Base-by-base conservation (phyloP, 2,329 filamentous ascomycete genomes). In the Talaromyces sp. region DNA sequence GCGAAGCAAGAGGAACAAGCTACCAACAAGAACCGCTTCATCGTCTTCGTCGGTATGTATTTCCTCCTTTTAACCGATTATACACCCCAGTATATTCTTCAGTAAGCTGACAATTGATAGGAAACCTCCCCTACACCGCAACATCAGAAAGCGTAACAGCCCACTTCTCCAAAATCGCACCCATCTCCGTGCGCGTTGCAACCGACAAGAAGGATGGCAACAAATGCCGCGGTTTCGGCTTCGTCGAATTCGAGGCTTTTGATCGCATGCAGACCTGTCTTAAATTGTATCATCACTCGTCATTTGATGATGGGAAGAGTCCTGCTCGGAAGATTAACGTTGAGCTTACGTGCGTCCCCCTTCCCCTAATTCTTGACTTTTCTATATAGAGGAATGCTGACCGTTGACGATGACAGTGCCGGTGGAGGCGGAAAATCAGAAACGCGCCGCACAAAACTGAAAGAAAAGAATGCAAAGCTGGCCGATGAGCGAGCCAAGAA, bases 231-330 rank as follows among this genome's bases (percentile, higher is more conserved):
- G 91, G 92, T 41, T 90, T 90, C 72, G 92, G 91, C 6, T 96
- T 97, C 77, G 83, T 98, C 71, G 94, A 98, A 78, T 98, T 97
- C 75, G 88, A 88, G 69, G 85, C 88, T 70, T 96, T 89, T 79
- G 90, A 93, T 78, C 87, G 90, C 74, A 96, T 97, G 92, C 91
- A 96, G 83, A 95, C 92, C 37, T 96, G 92, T 74, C 84, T 98
- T 67, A 91, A 93, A 78, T 87, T 92, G 69, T 94, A 94, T 80
- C 93, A 98, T 80, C 93, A 97, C 80, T 90, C 87, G 66, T 84
- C 85, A 68, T 96, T 97, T 75, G 81, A 87, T 66, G 84, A 85
- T 62, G 81, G 81, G 43, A 81, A 80, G 72, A 81, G 77, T 37
- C 77, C 79, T 1, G 80, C 88, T 60, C 84, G 94, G 71, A 90